Evolutionary conservation across 2,329 filamentous ascomycete species (phyloP).

Genomic region (Celoporthe dispersa): DNA sequence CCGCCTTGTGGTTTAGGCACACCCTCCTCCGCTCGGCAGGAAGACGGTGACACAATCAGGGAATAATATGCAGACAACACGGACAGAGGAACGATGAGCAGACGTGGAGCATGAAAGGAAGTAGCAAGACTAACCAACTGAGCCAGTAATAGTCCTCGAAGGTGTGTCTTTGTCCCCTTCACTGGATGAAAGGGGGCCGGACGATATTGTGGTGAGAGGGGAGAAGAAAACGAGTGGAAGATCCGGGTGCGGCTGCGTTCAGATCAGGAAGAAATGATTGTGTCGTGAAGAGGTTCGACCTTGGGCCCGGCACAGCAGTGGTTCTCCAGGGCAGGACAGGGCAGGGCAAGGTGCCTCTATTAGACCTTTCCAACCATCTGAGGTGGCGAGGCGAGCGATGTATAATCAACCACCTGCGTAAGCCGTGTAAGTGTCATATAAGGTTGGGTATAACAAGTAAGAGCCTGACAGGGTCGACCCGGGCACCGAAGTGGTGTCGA

Average conservation of each 20-base stretch:
- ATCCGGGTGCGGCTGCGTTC: constrained; percentile 2
- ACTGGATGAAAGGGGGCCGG: neutral
- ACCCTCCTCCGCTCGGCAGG: neutral
- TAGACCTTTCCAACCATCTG: neutral
- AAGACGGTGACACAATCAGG: neutral
- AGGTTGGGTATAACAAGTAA: neutral
- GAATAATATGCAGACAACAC: neutral
- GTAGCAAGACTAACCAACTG: constrained; percentile 5
- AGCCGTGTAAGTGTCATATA: constrained; percentile 14
- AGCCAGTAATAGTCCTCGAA: neutral
- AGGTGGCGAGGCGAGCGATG: constrained; percentile 11
- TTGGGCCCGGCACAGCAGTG: neutral
- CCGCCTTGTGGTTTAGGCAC: neutral
- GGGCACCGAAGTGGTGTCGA: neutral
- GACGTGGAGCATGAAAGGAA: neutral
- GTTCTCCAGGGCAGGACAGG: constrained; percentile 3
- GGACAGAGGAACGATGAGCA: neutral
- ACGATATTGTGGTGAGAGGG: neutral
- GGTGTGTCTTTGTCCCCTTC: neutral
- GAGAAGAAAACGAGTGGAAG: neutral
- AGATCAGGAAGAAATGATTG: constrained; percentile 8
- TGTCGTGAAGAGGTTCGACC: neutral
- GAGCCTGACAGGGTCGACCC: constrained; percentile 23
- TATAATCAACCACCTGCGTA: constrained; percentile 20
- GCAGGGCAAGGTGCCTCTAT: constrained; percentile 16